phyloP scores from a whole-genome alignment of 768 basidiomycete genomes.

The Xerocomellus dryophilus region DNA sequence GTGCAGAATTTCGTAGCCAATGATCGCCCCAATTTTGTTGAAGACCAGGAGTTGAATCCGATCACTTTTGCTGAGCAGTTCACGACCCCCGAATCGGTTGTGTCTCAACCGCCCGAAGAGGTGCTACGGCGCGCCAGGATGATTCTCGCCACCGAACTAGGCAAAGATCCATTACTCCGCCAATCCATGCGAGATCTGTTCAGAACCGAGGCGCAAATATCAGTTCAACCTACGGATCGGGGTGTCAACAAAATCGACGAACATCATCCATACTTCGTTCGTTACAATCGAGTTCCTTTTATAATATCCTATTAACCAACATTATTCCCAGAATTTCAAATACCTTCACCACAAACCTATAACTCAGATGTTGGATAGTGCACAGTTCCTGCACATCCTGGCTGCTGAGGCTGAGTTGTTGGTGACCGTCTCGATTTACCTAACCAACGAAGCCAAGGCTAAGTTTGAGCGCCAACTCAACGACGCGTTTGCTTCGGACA shows the following conservation, averaged over 20 bases:
- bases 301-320: conserved; percentile 3
- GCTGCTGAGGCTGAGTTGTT: conserved; percentile 87
- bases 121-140: conserved; percentile 71
- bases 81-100: conserved; percentile 61
- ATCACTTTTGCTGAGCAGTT: conserved; percentile 83
- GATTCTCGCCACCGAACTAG: conserved; percentile 86
- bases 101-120: conserved; percentile 60
- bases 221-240: conserved; percentile 83
- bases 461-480: conserved; percentile 72
- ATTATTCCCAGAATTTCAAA: conserved; percentile 76
- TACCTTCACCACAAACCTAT: conserved; percentile 82
- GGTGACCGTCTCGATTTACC: conserved; percentile 67
- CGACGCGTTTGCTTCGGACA: conserved; percentile 81
- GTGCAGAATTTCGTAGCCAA: conserved; percentile 76
- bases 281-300: conserved; percentile 26
- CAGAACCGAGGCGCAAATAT: conserved; percentile 69
- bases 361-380: conserved; percentile 58
- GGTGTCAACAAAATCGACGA: conserved; percentile 77
- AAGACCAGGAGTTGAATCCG: conserved; percentile 81
- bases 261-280: conserved; percentile 66
- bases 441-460: conserved; percentile 61
- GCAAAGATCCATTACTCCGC: conserved; percentile 87
- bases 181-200: conserved; percentile 74
- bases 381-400: conserved; percentile 89
- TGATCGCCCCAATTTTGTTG: conserved; percentile 62